Evolutionary conservation across 768 basidiomycete genomes (phyloP), one percentile per base, ranked within the genome.

Genomic region (Lactarius akahatsu): DNA sequence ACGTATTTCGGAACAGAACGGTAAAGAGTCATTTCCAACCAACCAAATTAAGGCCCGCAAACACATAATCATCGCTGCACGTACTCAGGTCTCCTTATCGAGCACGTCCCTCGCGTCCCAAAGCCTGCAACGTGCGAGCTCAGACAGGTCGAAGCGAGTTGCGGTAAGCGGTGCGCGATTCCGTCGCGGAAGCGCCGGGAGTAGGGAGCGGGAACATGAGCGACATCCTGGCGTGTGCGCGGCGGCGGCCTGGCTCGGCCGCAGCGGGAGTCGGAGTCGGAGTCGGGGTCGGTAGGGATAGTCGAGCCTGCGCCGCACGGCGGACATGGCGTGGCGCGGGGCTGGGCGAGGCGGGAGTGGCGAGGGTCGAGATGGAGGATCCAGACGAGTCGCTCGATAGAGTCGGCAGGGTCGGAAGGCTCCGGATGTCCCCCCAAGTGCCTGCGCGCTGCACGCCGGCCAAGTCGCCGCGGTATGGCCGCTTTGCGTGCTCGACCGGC

Each of bases 301-400:
- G 32, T 10, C 55, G 55, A 34, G 18, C 30, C 32, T 56, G 55
- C 0, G 55, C 15, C 5, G 55, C 55, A 4, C 55, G 55, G 15
- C 57, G n/a, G 36, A 40, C n/a, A 13, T 40, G 57, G 57, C 57
- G 57, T n/a, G 57, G 57, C 26, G 57, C 57, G 2, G 36, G 57
- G 57, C 57, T 58, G 57, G 57, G 57, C 15, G 36, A 58, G 13
- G 57, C 57, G 16, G 57, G 57, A 34, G 57, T 58, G 8, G 57
- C 57, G 4, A 58, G 57, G 11, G 57, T 58, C 32, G 57, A 58
- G 57, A 58, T 40, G 11, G 57, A 58, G 28, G 57, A 58, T 7
- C 57, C 34, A 26, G 57, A 58, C 57, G 57, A 58, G 32, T 32
- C 36, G 36, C 57, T 38, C 9, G 57, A 58, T 2, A 58, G 36